Conservation (phyloP, 2,329 filamentous ascomycete species). For the Colletotrichum tanaceti region DNA sequence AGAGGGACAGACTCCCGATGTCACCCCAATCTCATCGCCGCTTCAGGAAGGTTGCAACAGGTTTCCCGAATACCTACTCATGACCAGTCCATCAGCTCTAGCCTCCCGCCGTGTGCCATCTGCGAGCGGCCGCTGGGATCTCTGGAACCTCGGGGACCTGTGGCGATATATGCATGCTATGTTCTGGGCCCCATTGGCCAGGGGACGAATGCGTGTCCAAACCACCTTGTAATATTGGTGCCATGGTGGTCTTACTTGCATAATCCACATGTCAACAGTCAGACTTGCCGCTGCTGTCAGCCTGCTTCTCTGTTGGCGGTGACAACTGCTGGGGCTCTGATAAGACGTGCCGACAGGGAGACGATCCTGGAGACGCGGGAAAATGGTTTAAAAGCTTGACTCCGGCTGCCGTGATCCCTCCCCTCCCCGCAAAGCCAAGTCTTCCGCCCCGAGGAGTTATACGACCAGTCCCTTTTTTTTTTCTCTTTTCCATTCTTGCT, state of each 20-base stretch:
- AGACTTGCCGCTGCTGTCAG: not conserved
- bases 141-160: too few species aligned
- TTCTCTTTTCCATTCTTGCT: too few species aligned
- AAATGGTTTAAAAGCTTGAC: slow-evolving; percentile 37
- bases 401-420: slow-evolving; percentile 15
- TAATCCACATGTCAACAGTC: not conserved
- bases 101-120: not conserved
- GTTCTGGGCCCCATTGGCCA: slow-evolving; percentile 23
- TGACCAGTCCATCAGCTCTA: slow-evolving; percentile 9
- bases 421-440: slow-evolving; percentile 9
- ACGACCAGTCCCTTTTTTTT: not conserved
- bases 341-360: slow-evolving; percentile 31
- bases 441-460: not conserved
- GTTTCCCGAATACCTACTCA: slow-evolving; percentile 1
- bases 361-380: not conserved
- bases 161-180: slow-evolving; percentile 32
- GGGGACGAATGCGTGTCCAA: slow-evolving; percentile 1
- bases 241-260: slow-evolving; percentile 37
- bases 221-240: too few species aligned
- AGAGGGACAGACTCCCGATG: slow-evolving; percentile 9
- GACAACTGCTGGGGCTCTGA: slow-evolving; percentile 23
- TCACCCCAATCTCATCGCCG: slow-evolving; percentile 20
- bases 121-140: slow-evolving; percentile 3
- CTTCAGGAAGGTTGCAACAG: slow-evolving; percentile 26
- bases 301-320: slow-evolving; percentile 13